Base-by-base conservation (phyloP, 441 rosid species). In the Eruca vesicaria region DNA sequence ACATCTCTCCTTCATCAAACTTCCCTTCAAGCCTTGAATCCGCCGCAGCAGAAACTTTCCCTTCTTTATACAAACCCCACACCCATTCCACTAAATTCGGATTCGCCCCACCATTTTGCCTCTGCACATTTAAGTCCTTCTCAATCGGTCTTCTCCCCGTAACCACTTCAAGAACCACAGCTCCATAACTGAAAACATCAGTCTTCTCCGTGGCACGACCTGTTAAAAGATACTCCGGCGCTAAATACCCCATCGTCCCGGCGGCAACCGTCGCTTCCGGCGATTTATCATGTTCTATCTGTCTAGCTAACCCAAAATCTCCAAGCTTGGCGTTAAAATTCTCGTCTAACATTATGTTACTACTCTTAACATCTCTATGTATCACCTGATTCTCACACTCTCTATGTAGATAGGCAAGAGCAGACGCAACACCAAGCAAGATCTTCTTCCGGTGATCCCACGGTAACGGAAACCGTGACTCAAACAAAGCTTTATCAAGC, bases 191-290 rank as follows among this genome's bases (percentile, higher is more conserved):
- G 66, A 87, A 96, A 52, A 90, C 98, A 29, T 96, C 99, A 0
- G 97, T 89, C 78, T 93, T 93, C 60, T 93, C 99, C 0, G 89
- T 75, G 0, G 98, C 99, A 61, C 97, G 85, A 8, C 99, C 99
- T 0, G 99, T 96, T 9, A 87, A 52, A 5, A 96, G 84, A 78
- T 96, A 93, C 80, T 96, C 99, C 0, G 99, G 99, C n/a, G 99
- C 99, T 61, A 96, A 81, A 56, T 96, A 96, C n/a, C 99, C 99
- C 99, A 96, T 96, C 4, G 98, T 96, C 3, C 99, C 99, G 0
- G 99, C 99, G 1, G 99, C 99, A 1, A 87, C 95, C 0, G 99
- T 96, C 0, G 97, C 97, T 41, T 93, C 98, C 0, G 99, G 97
- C 0, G 99, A 91, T 38, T 89, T 92, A 62, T 90, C 95, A 26